Evolutionary conservation across 306 rosid species (phyloP), one percentile per base, ranked within the genome.

Genomic region (Castanea mollissima): DNA sequence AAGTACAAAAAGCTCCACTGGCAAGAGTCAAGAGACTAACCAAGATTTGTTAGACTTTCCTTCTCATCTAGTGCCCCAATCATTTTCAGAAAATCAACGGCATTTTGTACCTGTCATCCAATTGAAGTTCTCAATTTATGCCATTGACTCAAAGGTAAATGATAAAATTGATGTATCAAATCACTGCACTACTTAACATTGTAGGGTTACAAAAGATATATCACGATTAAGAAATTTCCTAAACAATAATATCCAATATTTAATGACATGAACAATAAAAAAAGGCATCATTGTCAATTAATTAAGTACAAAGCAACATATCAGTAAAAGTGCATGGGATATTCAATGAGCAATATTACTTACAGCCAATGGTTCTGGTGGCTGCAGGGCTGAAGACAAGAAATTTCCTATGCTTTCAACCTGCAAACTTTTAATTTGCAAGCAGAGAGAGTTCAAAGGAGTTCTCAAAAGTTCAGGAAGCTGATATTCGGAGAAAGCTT

Each of bases 381-480:
- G 97, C 85, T 91, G 99, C 83, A 95, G 83, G 77, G 99, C 98
- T 73, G 99, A 86, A 67, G 99, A 95, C 82, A 95, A 87, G 90
- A 95, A 91, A 81, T 82, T 93, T 56, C 96, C 99, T 74, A 95
- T 92, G 87, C 98, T 95, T 82, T 80, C 87, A 79, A 95, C 97
- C 88, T 93, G 96, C 96, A 95, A 84, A 87, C 99, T 92, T 84
- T 95, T 92, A 80, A 95, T 95, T 90, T 95, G 99, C 89, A 95
- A 86, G 90, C 99, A 92, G 69, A 95, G 98, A 81, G 99, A 95
- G 79, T 92, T 95, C 84, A 95, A 84, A 81, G 99, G 97, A 31
- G 99, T 95, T 88, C 99, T 91, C 74, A 95, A 86, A 58, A 95
- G 97, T 77, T 95, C 99, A 62, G 99, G 99, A 71, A 92, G 98